Base-by-base conservation (phyloP, 768 basidiomycete species). In the Kwoniella sp. region DNA sequence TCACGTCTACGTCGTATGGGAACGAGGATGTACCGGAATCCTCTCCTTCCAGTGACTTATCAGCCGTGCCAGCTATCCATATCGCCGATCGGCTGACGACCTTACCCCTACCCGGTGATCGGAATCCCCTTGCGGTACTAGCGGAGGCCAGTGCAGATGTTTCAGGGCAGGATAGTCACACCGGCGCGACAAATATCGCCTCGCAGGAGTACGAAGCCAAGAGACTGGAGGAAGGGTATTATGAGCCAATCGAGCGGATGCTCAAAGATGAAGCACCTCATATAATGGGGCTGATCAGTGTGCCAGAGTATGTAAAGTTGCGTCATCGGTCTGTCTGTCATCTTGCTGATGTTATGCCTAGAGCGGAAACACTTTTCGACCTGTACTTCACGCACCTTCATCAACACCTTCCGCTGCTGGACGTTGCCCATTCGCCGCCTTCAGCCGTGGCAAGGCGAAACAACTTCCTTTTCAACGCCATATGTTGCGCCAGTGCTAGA, bases 391-490 rank as follows among this genome's bases (percentile, higher is more conserved):
- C 50, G 22, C 58, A 64, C 52, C 61, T 75, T 17, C 74, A 75
- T 58, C 74, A 71, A 11, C 72, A 75, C 53, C 58, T 75, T 15
- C 74, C 74, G 1, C 25, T 70, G 9, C 60, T 75, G n/a, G 72
- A 72, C 53, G 53, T 50, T 31, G 56, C 62, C 0, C 68, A 71
- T 29, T 71, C 68, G 29, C 48, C 63, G 2, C 68, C 72, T 17
- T 55, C 57, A 9, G 66, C 61, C 2, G 65, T 76, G 5, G 74
- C 74, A 9, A 63, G 74, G 50, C 65, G 74, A 5, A 67, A 61
- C 50, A 76, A 76, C 55, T 76, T 71, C 50, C 68, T 76, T n/a
- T 76, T 76, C 64, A 76, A 76, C 58, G 72, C 74, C 1, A 73
- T 76, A 23, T 76, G 74, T 59, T 73, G 72, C 51, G 63, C 68